phyloP scores from a whole-genome alignment of 208 protist species.

The Trypanosomatidae sp. region DNA sequence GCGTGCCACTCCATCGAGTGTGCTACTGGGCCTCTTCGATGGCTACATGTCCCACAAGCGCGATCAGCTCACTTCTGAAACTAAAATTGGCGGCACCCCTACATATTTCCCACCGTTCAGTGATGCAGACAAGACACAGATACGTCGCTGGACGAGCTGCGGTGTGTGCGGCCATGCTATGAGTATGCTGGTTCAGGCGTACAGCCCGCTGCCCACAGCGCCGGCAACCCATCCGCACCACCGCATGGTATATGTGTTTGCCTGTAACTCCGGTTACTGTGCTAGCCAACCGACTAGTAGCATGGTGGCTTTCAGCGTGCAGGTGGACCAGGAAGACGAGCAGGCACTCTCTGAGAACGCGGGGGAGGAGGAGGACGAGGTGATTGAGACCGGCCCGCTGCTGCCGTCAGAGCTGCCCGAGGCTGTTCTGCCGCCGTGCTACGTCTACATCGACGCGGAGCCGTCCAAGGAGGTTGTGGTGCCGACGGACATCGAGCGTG shows the following conservation, averaged over 20 bases:
- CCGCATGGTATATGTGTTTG: constrained; percentile 86
- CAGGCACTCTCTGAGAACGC: constrained; percentile 30
- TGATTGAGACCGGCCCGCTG: constrained; percentile 37
- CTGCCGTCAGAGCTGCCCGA: constrained; percentile 43
- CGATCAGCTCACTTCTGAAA: constrained; percentile 66
- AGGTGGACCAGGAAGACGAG: constrained; percentile 70
- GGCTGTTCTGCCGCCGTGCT: constrained; percentile 61
- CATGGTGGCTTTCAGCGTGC: constrained; percentile 66
- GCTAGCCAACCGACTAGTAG: constrained; percentile 66
- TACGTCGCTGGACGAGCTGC: constrained; percentile 68
- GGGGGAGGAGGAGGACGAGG: constrained; percentile 45
- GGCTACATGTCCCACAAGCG: constrained; percentile 62
- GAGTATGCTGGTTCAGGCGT: constrained; percentile 78
- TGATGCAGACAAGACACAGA: constrained; percentile 27
- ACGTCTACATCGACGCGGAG: constrained; percentile 66
- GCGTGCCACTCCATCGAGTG: constrained; percentile 10
- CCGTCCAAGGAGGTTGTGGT: constrained; percentile 52
- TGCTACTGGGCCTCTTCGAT: constrained; percentile 75
- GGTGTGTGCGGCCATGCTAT: constrained; percentile 64
- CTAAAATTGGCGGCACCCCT: constrained; percentile 71
- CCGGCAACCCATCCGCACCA: constrained; percentile 34
- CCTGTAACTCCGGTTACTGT: constrained; percentile 72
- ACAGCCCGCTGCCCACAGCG: constrained; percentile 57
- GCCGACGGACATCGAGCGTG: constrained; percentile 60
- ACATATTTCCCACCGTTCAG: constrained; percentile 54